Conservation (phyloP, 148 eudicot genomes). For the Nepenthes mirabilis region DNA sequence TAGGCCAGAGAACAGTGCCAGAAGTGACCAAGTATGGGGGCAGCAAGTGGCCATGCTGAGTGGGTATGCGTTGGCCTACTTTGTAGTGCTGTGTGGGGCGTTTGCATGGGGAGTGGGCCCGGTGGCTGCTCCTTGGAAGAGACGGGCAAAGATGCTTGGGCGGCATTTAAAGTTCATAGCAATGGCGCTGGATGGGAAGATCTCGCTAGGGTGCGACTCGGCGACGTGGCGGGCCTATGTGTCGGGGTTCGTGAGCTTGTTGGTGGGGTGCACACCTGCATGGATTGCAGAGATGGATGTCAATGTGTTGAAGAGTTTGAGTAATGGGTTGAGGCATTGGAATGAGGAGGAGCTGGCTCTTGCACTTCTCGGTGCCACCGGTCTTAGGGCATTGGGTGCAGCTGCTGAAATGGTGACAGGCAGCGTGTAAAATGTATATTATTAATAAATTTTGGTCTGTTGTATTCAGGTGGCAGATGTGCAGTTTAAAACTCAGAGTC, state of each 20-base stretch:
- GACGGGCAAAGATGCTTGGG: conserved; percentile 36
- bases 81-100: conserved; percentile 56
- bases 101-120: conserved; percentile 77
- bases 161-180: conserved; percentile 63
- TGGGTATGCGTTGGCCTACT: conserved; percentile 79
- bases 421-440: too few relatives aligned
- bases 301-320: conserved; percentile 49
- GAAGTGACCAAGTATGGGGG: conserved; percentile 17
- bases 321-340: conserved; percentile 56
- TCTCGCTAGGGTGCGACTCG: conserved; percentile 67
- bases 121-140: conserved; percentile 20
- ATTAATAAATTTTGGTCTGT: too few relatives aligned
- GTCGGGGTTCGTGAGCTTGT: conserved; percentile 63
- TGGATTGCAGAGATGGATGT: conserved; percentile 74
- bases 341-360: conserved; percentile 74
- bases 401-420: conserved; percentile 68
- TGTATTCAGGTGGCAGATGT: too few relatives aligned
- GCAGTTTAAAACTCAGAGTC: too few relatives aligned
- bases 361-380: conserved; percentile 49
- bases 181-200: conserved; percentile 67
- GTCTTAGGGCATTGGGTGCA: conserved; percentile 56
- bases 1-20: conserved; percentile 18
- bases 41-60: conserved; percentile 47
- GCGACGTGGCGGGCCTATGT: conserved; percentile 81
- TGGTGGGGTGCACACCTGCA: conserved; percentile 56